Conservation (phyloP, 176 grass and related monocot genomes). For the Oryza glumipatula region DNA sequence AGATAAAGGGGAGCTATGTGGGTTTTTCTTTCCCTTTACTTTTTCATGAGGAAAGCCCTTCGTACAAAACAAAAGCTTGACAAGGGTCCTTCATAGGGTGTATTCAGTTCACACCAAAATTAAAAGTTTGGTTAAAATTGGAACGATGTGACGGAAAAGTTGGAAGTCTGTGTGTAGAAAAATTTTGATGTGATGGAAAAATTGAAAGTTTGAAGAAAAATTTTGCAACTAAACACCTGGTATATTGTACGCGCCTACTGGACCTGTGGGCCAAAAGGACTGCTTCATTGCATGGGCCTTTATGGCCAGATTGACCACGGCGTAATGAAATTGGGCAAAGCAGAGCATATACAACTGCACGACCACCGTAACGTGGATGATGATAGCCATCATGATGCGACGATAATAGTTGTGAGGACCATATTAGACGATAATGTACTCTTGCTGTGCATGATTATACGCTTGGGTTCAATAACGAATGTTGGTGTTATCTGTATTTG, state of each 20-base stretch:
- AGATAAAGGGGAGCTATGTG: neutral
- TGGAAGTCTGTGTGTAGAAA: no score
- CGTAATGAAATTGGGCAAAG: no score
- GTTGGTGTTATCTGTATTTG: conserved; percentile 19
- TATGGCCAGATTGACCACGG: neutral
- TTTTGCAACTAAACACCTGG: no score
- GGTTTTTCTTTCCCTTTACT: neutral
- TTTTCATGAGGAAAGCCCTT: neutral
- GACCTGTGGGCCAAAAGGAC: conserved; percentile 2
- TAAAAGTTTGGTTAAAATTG: no score
- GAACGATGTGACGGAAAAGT: no score
- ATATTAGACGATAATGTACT: conserved; percentile 4
- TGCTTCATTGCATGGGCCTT: neutral
- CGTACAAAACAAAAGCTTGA: neutral
- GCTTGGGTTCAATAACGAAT: neutral
- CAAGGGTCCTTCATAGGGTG: neutral
- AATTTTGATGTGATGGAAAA: no score
- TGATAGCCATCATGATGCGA: neutral
- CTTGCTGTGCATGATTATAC: conserved; percentile 7
- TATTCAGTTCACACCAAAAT: no score
- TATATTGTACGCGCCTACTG: neutral
- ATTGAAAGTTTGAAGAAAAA: no score
- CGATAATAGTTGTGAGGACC: conserved; percentile 20
- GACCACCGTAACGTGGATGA: neutral
- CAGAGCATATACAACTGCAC: neutral